Percentiles rank a stretch among this genome's conserved stretches.
Conservation (phyloP, 2,329 filamentous ascomycete genomes). For the Nemania serpens region DNA sequence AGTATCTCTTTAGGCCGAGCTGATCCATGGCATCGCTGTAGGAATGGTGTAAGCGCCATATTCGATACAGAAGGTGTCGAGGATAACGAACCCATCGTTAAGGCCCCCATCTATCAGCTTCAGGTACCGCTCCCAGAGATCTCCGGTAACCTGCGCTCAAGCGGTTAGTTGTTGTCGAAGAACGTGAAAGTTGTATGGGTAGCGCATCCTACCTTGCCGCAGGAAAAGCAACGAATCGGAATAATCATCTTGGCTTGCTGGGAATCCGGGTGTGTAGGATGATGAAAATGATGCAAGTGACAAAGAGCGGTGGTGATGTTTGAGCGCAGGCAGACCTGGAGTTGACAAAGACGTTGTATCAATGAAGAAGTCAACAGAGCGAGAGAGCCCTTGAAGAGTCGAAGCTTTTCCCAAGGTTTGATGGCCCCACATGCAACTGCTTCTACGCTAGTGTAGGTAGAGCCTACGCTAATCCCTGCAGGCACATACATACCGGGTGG, state of each 20-base stretch:
- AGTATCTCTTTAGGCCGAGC: constrained; percentile 92
- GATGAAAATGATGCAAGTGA: not conserved
- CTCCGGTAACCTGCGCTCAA: constrained; percentile 78
- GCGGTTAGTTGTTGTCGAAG: constrained; percentile 26
- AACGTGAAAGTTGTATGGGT: not conserved
- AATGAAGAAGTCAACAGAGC: not conserved
- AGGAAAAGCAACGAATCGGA: constrained; percentile 97
- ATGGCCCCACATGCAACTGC: constrained; percentile 11
- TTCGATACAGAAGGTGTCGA: not conserved
- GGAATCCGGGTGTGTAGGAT: constrained; percentile 22
- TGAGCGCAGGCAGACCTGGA: constrained; percentile 1
- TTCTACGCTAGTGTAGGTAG: not conserved
- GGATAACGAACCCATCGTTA: constrained; percentile 68
- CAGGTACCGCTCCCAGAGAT: constrained; percentile 96
- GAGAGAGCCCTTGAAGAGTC: not conserved
- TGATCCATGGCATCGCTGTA: constrained; percentile 92
- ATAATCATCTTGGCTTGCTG: constrained; percentile 83
- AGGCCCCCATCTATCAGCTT: constrained; percentile 80
- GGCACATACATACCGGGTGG: not conserved
- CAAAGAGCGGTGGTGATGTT: not conserved
- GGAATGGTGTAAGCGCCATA: constrained; percentile 35
- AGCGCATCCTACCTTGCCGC: constrained; percentile 79
- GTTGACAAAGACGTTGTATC: constrained; percentile 18
- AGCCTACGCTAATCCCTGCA: not conserved
- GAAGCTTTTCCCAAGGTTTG: constrained; percentile 29